These are phyloP conservation scores for Aureobasidium sp. DNA, from an alignment of 2,329 filamentous ascomycete genomes.

Conservation along the genomic window DNA sequence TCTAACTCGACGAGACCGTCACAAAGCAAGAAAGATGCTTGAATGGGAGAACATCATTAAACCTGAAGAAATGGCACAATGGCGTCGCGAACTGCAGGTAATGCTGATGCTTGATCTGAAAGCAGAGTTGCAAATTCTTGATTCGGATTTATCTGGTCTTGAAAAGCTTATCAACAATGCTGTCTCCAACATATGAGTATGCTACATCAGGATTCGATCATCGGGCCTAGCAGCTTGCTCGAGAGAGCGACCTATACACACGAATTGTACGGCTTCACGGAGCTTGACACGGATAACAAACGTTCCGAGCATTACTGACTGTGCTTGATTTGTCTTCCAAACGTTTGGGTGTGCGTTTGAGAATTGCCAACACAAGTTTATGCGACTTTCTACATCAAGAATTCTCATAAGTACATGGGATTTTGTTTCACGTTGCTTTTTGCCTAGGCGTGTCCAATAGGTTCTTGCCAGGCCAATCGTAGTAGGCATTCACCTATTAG, in stretches of 20 bases:
- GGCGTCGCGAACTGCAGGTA: constrained; percentile 53
- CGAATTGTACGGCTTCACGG: no score
- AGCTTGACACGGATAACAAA: background rate
- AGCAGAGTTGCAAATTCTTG: constrained; percentile 61
- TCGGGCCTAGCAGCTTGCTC: no score
- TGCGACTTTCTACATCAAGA: background rate
- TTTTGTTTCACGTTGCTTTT: constrained; percentile 1
- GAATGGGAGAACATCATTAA: constrained; percentile 11
- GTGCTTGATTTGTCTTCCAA: background rate
- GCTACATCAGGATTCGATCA: background rate
- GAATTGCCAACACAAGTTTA: background rate
- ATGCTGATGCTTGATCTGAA: constrained; percentile 72
- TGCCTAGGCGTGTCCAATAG: background rate
- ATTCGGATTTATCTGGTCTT: constrained; percentile 25
- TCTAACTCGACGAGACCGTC: constrained; percentile 53
- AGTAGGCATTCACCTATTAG: background rate
- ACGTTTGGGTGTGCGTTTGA: background rate
- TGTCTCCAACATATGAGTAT: background rate
- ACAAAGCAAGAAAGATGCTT: constrained; percentile 50
- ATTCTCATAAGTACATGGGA: background rate
- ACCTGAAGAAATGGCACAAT: constrained; percentile 22
- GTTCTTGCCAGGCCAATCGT: constrained; percentile 4
- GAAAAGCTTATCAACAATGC: constrained; percentile 17
- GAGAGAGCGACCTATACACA: no score
- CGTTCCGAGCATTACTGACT: background rate